A percentile compares a stretch with the other conserved stretches of the same genome.
Evolutionary conservation across 1,284 basidiomycete species (phyloP).

Genomic region (Ustilago bromivora): DNA sequence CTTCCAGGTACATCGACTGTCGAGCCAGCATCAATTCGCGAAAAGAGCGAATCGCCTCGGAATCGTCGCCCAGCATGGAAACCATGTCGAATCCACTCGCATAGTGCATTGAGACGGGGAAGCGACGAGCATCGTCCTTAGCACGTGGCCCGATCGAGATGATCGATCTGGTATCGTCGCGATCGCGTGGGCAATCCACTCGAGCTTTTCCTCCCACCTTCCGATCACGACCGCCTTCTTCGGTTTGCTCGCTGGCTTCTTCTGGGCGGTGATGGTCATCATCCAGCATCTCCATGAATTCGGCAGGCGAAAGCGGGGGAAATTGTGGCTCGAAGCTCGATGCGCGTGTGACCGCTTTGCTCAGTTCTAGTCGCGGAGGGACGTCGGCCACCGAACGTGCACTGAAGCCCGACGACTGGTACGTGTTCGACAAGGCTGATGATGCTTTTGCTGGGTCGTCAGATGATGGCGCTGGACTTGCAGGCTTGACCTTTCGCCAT

Average conservation of each 20-base stretch:
- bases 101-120: constrained; percentile 63
- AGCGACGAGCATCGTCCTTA: constrained; percentile 52
- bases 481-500: background rate
- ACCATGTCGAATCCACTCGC: constrained; percentile 57
- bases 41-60: constrained; percentile 47
- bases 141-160: constrained; percentile 45
- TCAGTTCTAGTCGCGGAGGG: constrained; percentile 29
- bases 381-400: constrained; percentile 12
- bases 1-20: constrained; percentile 60
- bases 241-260: background rate
- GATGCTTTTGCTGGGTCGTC: background rate
- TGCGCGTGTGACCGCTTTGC: background rate
- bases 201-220: background rate
- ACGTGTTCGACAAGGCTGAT: background rate
- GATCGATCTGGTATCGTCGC: constrained; percentile 30
- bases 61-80: constrained; percentile 50
- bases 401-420: background rate
- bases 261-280: constrained; percentile 1
- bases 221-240: background rate
- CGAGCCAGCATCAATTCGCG: constrained; percentile 54
- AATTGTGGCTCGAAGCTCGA: constrained; percentile 9
- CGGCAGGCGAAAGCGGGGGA: constrained; percentile 21
- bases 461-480: background rate
- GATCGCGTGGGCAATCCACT: constrained; percentile 10
- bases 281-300: constrained; percentile 30